Evolutionary conservation across 495 filamentous ascomycete genomes (phyloP), one percentile per base, ranked within the genome.

Genomic region (Hypoxylon fuscum): DNA sequence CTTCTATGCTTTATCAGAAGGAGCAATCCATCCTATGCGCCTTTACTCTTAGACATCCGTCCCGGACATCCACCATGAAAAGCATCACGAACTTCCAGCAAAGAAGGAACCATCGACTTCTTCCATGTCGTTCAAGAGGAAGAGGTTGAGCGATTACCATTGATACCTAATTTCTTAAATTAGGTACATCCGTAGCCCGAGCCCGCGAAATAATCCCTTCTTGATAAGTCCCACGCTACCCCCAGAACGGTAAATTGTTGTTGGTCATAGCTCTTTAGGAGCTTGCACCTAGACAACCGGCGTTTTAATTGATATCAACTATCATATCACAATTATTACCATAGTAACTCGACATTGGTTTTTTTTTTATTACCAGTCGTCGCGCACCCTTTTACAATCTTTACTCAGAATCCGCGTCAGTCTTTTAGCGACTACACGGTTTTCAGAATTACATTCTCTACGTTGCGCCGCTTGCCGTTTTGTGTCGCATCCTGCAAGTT

Each of bases 201-300:
- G 29, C 23, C 32, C 41, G 29, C 14, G 35, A 23, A 55, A 23
- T 27, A 27, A 38, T 25, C 45, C 27, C 41, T 44, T 44, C 25
- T 35, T 57, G 23, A 45, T 50, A 57, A 64, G 32, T 41, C 23
- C 10, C 15, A 37, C 65, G 35, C 65, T 62, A 65, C 62, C 35
- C 68, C 68, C 32, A 53, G 42, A 68, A 59, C 23, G 62, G 68
- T 22, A 71, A 27, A 60, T 50, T 71, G 62, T 71, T 71, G 55
- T 61, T 71, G 68, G 68, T 53, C 68, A 62, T 68, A 68, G 62
- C 65, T 66, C 62, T 37, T 52, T 52, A 20, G 29, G 55, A 55
- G 49, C 55, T 48, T 60, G 49, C 45, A 47, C 64, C 65, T 49
- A 20, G 58, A 63, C 68, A 71, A 68, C 68, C 50, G 20, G 15